Evolutionary conservation across 441 rosid species (phyloP), one percentile per base, ranked within the genome.

Genomic region (Sinapis alba): DNA sequence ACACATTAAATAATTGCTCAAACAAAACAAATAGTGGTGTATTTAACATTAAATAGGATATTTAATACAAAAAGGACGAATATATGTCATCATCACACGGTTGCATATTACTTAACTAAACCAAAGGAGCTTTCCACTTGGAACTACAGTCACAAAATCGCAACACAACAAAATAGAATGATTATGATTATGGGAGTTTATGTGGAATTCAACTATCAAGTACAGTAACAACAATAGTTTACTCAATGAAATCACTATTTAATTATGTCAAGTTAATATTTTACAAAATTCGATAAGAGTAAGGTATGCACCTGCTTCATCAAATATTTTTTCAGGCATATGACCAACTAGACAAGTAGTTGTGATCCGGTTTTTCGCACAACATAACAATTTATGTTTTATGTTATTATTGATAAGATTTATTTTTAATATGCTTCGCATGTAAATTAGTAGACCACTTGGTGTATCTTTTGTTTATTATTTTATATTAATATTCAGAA

Each of bases 121-220:
- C 6, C 27, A 62, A 61, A 53, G 34, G 60, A 43, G 59, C 67
- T 56, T 51, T 57, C 71, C 71, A 63, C 75, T 76, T 76, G 61
- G 71, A 21, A 45, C 13, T 30, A 41, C 11, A 30, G 47, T 69
- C 51, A 61, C 32, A 23, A 23, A 23, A 8, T 67, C 23, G 70
- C 70, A 62, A 41, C 71, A 69, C 54, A 51, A 23, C 62, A 67
- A 74, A 59, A 15, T 45, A 58, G 27, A 66, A 66, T 74, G 27
- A 50, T 66, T 8, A 15, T 34, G 30, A 23, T 34, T 10, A 68
- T 87, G 91, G 51, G 88, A 86, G 73, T 88, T 86, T 24, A 86
- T 66, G 83, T 2, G 90, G 73, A 86, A 84, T 62, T 89, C 89
- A 65, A 88, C 64, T 62, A 94, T 66, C 61, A 92, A 10, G 91